Percentiles rank a stretch among this genome's conserved stretches.
Conservation (phyloP, 2,329 filamentous ascomycete species). For the Sclerotiophoma versabilis region DNA sequence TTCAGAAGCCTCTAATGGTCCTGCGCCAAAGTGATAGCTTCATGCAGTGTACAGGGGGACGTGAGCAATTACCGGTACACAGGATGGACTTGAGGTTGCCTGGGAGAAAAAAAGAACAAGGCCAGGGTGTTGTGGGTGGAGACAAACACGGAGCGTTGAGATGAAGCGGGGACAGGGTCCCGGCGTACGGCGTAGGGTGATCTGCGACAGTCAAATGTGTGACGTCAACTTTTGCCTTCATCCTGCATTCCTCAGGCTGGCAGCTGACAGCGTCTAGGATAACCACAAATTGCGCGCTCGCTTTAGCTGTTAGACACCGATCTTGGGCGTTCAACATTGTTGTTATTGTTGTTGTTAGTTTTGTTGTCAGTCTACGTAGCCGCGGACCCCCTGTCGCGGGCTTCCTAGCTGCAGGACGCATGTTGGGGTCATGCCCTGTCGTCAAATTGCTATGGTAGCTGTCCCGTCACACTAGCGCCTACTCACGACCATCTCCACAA, state of each 20-base stretch:
- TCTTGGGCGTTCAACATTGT: not conserved
- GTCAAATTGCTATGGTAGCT: slow-evolving; percentile 12
- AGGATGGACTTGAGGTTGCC: not conserved
- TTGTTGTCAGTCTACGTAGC: not conserved
- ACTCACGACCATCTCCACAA: slow-evolving; percentile 7
- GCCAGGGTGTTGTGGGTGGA: not conserved
- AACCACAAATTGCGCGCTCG: not conserved
- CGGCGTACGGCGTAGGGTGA: slow-evolving; percentile 2
- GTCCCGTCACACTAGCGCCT: slow-evolving; percentile 11
- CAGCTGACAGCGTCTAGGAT: slow-evolving; percentile 1
- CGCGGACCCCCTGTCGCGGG: slow-evolving; percentile 12
- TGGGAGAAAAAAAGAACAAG: not conserved
- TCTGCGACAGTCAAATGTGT: slow-evolving; percentile 1
- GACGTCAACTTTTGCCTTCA: slow-evolving; percentile 12
- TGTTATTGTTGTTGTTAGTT: not conserved
- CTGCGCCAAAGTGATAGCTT: not conserved
- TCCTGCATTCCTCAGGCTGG: slow-evolving; percentile 8
- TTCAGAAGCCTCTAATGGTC: not conserved
- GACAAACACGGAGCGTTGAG: not conserved
- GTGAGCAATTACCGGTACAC: not conserved
- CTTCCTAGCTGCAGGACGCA: slow-evolving; percentile 15
- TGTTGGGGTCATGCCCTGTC: slow-evolving; percentile 10
- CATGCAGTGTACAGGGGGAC: not conserved
- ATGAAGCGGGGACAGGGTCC: slow-evolving; percentile 5
- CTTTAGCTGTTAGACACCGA: not conserved